Base-by-base conservation (phyloP, 2,329 filamentous ascomycete species). In the Fusarium nelsonii region DNA sequence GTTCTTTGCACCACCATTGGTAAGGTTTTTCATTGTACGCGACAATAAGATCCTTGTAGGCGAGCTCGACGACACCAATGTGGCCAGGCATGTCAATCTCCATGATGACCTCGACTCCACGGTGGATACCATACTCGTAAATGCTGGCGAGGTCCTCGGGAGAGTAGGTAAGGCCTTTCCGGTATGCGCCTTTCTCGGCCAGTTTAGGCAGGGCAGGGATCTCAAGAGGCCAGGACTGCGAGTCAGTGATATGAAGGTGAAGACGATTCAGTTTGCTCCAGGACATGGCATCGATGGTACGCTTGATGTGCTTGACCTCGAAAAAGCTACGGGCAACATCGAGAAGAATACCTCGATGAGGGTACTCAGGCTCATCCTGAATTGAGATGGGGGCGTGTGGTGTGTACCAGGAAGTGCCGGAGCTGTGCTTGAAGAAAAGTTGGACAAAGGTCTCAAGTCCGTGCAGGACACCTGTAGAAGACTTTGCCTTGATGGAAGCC, bases 231-330 rank as follows among this genome's bases (percentile, higher is more conserved):
- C 93, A 97, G 6, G 92, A 92, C 78, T 97, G 93, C 16, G 91
- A 89, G 78, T 97, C 93, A 6, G 92, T 96, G 59, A 91, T 85
- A 81, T 97, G 93, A 55, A 95, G 82, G 79, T 96, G 93, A 58
- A 97, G 84, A 8, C 89, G 85, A 80, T 96, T 96, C 83, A 96
- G 86, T 82, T 97, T 96, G 82, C 90, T 93, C 86, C 89, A 93
- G 2, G 91, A 83, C 69, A 92, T 80, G 40, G 89, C 91, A 75
- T 97, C 92, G 69, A 97, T 92, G 54, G 90, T 92, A 51, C 89
- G 88, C 74, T 90, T 84, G 70, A 97, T 90, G 73, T 92, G 87
- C 5, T 83, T 77, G 26, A 92, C 81, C 2, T 87, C 84, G 78
- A 91, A 92, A 80, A 85, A 96, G 74, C 89, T 90, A 61, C 94